These are phyloP conservation scores for Trichosporon ovoides DNA, from an alignment of 1,284 basidiomycete species.

Conservation along the genomic window DNA sequence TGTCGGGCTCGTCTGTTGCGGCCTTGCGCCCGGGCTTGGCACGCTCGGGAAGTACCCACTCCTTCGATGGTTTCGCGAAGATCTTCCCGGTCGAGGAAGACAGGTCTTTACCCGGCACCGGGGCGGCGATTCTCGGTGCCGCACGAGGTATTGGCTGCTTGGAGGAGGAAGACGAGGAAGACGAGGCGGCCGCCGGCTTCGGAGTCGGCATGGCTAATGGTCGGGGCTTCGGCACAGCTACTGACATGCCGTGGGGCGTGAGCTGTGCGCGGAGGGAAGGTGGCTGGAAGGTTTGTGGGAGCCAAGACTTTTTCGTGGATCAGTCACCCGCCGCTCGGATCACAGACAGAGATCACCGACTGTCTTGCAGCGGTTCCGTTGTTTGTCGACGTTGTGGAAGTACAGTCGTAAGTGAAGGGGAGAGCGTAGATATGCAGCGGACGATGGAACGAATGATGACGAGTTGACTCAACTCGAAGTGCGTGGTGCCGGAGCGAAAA, in stretches of 20 bases:
- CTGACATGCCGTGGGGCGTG: neutral
- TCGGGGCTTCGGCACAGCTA: neutral
- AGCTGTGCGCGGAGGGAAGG: neutral
- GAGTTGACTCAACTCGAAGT: neutral
- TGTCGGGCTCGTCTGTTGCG: constrained; percentile 60
- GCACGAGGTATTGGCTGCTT: neutral
- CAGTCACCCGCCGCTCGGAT: neutral
- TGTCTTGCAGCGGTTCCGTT: too few relatives aligned
- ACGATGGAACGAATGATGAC: too few relatives aligned
- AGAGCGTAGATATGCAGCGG: too few relatives aligned
- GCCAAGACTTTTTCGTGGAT: neutral
- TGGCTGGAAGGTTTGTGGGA: neutral
- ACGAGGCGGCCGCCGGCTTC: constrained; percentile 4
- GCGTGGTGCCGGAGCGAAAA: neutral
- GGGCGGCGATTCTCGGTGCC: constrained; percentile 3
- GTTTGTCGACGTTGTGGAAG: too few relatives aligned
- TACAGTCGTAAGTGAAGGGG: too few relatives aligned
- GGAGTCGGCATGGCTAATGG: neutral
- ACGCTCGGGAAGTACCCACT: constrained; percentile 84
- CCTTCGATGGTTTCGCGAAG: constrained; percentile 62
- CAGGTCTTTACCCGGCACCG: constrained; percentile 36
- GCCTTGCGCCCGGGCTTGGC: constrained; percentile 86
- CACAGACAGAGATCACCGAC: too few relatives aligned
- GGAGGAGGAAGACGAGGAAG: constrained; percentile 4
- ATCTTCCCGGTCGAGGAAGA: constrained; percentile 46